A percentile compares a stretch with the other conserved stretches of the same genome.
Evolutionary conservation across 768 basidiomycete genomes (phyloP).

Genomic region (Tulasnella sp.): DNA sequence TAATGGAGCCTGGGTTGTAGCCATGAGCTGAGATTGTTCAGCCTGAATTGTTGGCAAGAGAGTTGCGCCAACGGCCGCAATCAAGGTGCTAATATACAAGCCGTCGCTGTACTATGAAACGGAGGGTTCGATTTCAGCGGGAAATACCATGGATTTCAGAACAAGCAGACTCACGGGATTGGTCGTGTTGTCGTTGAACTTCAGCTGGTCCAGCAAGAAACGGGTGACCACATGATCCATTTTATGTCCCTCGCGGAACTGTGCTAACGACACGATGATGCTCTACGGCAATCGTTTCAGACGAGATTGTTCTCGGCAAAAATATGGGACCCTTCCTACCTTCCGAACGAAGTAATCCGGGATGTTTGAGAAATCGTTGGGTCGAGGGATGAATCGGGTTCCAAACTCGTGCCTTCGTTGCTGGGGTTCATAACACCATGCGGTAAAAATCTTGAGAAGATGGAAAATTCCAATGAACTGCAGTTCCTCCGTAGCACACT

Average conservation of each 20-base stretch:
- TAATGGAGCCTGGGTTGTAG: constrained; percentile 62
- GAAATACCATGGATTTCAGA: neutral
- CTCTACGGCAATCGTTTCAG: constrained; percentile 45
- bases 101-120: constrained; percentile 76
- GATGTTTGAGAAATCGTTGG: constrained; percentile 90
- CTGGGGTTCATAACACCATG: constrained; percentile 85
- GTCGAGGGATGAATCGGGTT: constrained; percentile 88
- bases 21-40: constrained; percentile 72
- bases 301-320: neutral
- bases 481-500: constrained; percentile 81
- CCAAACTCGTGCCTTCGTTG: constrained; percentile 75
- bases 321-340: constrained; percentile 45
- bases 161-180: constrained; percentile 61
- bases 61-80: constrained; percentile 75
- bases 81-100: constrained; percentile 81
- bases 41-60: constrained; percentile 72
- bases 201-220: constrained; percentile 87
- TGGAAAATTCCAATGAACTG: constrained; percentile 92
- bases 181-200: constrained; percentile 90
- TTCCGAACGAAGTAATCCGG: constrained; percentile 94
- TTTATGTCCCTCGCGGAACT: constrained; percentile 83
- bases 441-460: constrained; percentile 89
- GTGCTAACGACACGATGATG: constrained; percentile 76
- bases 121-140: neutral
- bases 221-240: constrained; percentile 72